These are phyloP conservation scores for Penicillium pancosmium DNA, from an alignment of 495 filamentous ascomycete genomes.

Conservation along the genomic window DNA sequence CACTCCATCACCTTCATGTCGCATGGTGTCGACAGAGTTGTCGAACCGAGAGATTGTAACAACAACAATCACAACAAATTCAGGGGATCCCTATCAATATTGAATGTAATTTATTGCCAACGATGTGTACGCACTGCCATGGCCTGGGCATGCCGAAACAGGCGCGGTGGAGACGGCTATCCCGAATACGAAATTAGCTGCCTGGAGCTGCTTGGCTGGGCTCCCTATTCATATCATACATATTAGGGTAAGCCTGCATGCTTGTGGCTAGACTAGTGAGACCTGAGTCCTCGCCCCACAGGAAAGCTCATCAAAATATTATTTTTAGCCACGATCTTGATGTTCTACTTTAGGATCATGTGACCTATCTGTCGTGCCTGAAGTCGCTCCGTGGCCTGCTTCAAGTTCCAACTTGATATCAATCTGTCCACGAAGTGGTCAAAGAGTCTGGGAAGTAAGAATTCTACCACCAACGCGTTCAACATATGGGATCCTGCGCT, in stretches of 20 bases:
- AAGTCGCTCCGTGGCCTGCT: too few relatives aligned
- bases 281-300: background rate
- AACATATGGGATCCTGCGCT: background rate
- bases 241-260: background rate
- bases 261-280: background rate
- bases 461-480: background rate
- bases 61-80: background rate
- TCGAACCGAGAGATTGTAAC: background rate
- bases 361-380: too few relatives aligned
- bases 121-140: conserved; percentile 1
- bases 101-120: background rate
- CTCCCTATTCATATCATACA: background rate
- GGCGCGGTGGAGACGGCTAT: background rate
- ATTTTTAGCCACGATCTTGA: background rate
- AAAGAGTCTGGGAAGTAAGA: background rate
- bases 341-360: too few relatives aligned
- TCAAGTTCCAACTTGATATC: too few relatives aligned
- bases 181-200: conserved; percentile 4
- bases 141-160: background rate
- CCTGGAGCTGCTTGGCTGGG: background rate
- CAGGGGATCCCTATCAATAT: background rate
- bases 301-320: background rate
- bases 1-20: conserved; percentile 6
- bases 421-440: too few relatives aligned
- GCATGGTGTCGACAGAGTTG: conserved; percentile 12